phyloP scores from a whole-genome alignment of 345 rosid species.

The Dipteronia sinensis region DNA sequence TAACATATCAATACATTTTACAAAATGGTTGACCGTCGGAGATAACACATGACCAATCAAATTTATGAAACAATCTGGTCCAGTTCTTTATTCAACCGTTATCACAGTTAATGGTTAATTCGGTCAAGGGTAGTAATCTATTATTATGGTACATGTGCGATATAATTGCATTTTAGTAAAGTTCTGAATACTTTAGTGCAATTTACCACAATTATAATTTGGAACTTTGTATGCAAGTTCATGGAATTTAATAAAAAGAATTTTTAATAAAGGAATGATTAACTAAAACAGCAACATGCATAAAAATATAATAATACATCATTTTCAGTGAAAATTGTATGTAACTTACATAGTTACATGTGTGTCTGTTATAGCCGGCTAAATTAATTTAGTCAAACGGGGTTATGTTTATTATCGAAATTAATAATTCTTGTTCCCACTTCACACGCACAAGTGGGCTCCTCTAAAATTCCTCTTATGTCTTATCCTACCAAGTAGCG shows the following conservation, averaged over 20 bases:
- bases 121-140: no score
- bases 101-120: no score
- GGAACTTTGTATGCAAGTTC: background rate
- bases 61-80: no score
- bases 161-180: no score
- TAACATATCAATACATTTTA: no score
- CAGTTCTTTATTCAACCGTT: no score
- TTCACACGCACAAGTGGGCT: background rate
- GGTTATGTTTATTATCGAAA: background rate
- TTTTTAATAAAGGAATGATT: background rate
- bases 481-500: background rate
- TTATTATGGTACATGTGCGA: no score
- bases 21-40: no score
- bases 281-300: background rate
- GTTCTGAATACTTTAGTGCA: no score
- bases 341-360: background rate
- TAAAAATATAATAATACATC: background rate
- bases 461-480: background rate
- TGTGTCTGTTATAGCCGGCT: background rate
- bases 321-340: background rate
- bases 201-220: no score
- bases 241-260: background rate
- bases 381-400: background rate
- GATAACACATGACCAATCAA: no score
- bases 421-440: background rate